Conservation (phyloP, 768 basidiomycete genomes). For the Boletus huronensis region DNA sequence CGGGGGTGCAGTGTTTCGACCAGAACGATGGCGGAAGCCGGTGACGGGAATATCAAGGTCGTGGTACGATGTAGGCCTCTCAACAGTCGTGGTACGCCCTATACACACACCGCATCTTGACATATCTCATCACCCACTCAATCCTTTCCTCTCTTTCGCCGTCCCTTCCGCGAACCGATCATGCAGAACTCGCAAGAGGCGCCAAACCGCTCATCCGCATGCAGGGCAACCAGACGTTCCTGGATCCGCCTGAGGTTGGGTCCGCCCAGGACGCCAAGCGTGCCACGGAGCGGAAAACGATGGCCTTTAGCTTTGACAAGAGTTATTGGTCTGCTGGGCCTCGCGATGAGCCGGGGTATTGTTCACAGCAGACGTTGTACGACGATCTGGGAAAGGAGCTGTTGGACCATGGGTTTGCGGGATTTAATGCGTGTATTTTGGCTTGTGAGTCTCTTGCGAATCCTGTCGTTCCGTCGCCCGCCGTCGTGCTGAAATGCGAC, state of each 20-base stretch:
- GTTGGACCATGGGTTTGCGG: slow-evolving; percentile 91
- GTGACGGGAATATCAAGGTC: slow-evolving; percentile 89
- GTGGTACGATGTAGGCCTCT: slow-evolving; percentile 95
- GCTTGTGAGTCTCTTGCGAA: slow-evolving; percentile 74
- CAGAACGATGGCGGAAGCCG: slow-evolving; percentile 63
- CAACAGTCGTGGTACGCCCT: slow-evolving; percentile 80
- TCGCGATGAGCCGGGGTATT: slow-evolving; percentile 85
- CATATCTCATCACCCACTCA: slow-evolving; percentile 1
- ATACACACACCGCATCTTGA: slow-evolving; percentile 1
- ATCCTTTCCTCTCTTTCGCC: background rate
- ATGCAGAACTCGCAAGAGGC: slow-evolving; percentile 83
- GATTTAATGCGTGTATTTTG: slow-evolving; percentile 98
- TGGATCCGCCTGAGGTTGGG: slow-evolving; percentile 84
- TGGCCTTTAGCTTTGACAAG: slow-evolving; percentile 95
- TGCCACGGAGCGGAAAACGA: slow-evolving; percentile 85
- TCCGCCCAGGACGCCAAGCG: slow-evolving; percentile 68
- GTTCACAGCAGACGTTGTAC: slow-evolving; percentile 92
- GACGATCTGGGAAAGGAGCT: slow-evolving; percentile 93
- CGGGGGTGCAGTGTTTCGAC: slow-evolving; percentile 16
- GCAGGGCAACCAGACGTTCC: slow-evolving; percentile 88
- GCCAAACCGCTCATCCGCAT: slow-evolving; percentile 94
- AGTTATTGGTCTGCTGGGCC: slow-evolving; percentile 95
- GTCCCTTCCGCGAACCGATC: slow-evolving; percentile 2
- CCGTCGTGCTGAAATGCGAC: background rate
- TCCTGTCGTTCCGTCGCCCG: background rate